Conservation (phyloP, 2,329 filamentous ascomycete species). For the Colletotrichum sp. region DNA sequence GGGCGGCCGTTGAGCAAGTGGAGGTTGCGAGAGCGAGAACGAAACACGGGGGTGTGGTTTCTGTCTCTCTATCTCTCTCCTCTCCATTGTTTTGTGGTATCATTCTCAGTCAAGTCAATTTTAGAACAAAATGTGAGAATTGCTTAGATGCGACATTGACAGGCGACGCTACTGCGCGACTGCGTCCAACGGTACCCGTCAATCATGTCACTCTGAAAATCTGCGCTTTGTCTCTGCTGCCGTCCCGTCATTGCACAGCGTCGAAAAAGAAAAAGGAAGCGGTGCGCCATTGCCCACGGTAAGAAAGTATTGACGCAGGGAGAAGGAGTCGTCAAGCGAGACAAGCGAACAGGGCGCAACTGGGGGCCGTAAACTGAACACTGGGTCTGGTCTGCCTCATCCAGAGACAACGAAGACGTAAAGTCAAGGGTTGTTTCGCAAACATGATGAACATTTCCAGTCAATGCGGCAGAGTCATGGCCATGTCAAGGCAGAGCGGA, state of each 20-base stretch:
- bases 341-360: not conserved
- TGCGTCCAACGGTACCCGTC: constrained; percentile 2
- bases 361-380: constrained; percentile 1
- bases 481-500: not conserved
- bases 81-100: not conserved
- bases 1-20: not conserved
- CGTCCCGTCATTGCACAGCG: not conserved
- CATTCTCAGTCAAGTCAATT: not conserved
- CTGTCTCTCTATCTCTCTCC: not conserved
- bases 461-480: constrained; percentile 1
- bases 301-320: constrained; percentile 6
- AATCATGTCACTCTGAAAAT: not conserved
- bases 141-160: not conserved
- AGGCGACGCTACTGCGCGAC: not conserved
- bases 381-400: not conserved
- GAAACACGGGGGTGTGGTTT: not conserved
- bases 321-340: constrained; percentile 12
- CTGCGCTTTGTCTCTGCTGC: not conserved
- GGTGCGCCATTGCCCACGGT: not conserved
- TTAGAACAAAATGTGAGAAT: not conserved
- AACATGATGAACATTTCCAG: not conserved
- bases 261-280: not conserved
- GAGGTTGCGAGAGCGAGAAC: constrained; percentile 9
- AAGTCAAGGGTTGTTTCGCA: constrained; percentile 5
- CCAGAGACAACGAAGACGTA: constrained; percentile 1